Conservation (phyloP, 148 eudicot species). For the Polygonum maritimum region DNA sequence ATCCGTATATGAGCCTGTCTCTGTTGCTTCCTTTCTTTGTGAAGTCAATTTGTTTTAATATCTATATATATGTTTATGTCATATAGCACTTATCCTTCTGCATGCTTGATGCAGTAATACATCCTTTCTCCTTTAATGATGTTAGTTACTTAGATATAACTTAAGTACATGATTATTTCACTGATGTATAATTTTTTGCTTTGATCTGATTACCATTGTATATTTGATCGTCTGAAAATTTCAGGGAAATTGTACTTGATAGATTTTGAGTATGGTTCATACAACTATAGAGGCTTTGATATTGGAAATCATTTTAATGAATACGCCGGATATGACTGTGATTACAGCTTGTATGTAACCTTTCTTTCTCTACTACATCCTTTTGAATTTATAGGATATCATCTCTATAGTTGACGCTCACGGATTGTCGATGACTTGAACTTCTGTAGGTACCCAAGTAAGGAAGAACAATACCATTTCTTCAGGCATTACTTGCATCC, state of each 20-base stretch:
- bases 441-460: conserved; percentile 70
- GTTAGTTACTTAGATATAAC: neutral
- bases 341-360: conserved; percentile 69
- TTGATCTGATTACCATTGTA: neutral
- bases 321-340: conserved; percentile 97
- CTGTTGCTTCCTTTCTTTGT: neutral
- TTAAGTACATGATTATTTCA: neutral
- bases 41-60: neutral
- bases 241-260: conserved; percentile 87
- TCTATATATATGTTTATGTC: neutral
- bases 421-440: conserved; percentile 11
- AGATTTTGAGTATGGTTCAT: conserved; percentile 97
- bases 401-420: neutral
- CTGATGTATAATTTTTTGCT: neutral
- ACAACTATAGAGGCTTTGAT: conserved; percentile 94
- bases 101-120: neutral
- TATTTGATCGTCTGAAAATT: neutral
- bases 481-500: conserved; percentile 82
- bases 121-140: too few relatives aligned
- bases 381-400: neutral
- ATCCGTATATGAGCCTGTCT: neutral
- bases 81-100: neutral
- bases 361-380: neutral
- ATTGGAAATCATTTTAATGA: conserved; percentile 96
- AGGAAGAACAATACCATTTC: conserved; percentile 85